Percentiles rank a stretch among this genome's conserved stretches.
These are phyloP conservation scores for Hymenoscyphus albidus DNA, from an alignment of 2,329 filamentous ascomycete genomes.

Conservation along the genomic window DNA sequence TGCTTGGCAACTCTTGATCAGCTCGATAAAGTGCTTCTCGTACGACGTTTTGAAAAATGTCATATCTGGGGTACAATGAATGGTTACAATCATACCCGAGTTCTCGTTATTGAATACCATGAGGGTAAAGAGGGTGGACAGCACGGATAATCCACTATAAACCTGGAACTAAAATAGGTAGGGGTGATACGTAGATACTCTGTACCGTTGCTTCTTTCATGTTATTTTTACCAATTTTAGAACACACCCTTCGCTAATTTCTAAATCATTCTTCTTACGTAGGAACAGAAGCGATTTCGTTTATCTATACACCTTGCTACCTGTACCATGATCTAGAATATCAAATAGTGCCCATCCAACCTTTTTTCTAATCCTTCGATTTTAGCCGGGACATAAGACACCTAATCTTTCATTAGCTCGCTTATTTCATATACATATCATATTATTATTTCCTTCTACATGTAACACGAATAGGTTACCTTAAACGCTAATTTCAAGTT, in stretches of 20 bases:
- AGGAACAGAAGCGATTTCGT: no score
- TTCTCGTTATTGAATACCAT: not conserved
- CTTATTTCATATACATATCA: not conserved
- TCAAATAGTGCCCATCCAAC: not conserved
- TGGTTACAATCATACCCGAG: not conserved
- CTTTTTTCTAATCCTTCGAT: not conserved
- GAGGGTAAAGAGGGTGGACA: no score
- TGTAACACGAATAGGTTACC: no score
- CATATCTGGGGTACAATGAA: not conserved
- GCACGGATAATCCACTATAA: no score
- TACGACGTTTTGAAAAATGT: not conserved
- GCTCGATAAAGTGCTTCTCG: not conserved
- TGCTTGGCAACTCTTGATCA: constrained; percentile 2
- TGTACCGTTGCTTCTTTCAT: no score
- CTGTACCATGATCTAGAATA: not conserved
- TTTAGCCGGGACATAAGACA: not conserved
- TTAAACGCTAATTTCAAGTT: no score
- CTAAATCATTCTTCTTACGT: no score
- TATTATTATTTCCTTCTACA: no score
- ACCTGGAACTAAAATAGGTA: not conserved
- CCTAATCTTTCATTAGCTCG: not conserved
- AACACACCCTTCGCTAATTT: no score
- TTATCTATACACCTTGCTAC: not conserved
- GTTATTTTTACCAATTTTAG: no score
- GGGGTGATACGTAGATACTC: not conserved